phyloP scores from a whole-genome alignment of 768 basidiomycete species.

The Cantharellus cinnabarinus region DNA sequence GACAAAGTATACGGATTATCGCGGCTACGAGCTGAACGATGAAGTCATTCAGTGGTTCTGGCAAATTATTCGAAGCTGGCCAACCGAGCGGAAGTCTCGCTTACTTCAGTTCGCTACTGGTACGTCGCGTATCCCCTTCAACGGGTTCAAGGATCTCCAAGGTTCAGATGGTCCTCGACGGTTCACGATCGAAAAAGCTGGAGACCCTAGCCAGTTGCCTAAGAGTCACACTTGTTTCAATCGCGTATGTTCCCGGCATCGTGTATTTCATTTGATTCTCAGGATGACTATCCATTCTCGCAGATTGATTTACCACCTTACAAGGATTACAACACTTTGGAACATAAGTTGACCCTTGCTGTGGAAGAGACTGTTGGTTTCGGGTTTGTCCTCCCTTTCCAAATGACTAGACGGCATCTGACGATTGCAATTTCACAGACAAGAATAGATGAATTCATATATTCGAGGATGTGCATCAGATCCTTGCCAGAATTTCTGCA shows the following conservation, averaged over 20 bases:
- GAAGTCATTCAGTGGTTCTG: slow-evolving; percentile 99
- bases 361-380: slow-evolving; percentile 92
- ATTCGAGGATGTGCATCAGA: no score
- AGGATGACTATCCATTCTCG: not conserved
- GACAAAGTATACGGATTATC: slow-evolving; percentile 98
- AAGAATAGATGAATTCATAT: no score
- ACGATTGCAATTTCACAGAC: no score
- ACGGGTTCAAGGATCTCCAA: slow-evolving; percentile 96
- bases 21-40: slow-evolving; percentile 85
- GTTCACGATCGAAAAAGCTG: slow-evolving; percentile 97
- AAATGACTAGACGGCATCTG: no score
- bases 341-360: slow-evolving; percentile 86
- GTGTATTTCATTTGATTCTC: slow-evolving; percentile 22
- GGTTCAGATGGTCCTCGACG: slow-evolving; percentile 92
- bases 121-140: slow-evolving; percentile 90
- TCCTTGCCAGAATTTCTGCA: no score
- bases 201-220: slow-evolving; percentile 86
- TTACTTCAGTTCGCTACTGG: slow-evolving; percentile 92
- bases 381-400: slow-evolving; percentile 19
- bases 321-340: slow-evolving; percentile 82
- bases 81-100: slow-evolving; percentile 92
- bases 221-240: slow-evolving; percentile 99
- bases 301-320: slow-evolving; percentile 94
- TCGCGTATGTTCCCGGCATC: slow-evolving; percentile 12
- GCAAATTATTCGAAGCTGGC: slow-evolving; percentile 96